phyloP scores from a whole-genome alignment of 164 flowering plant species.

The Paratinospora sagittata region DNA sequence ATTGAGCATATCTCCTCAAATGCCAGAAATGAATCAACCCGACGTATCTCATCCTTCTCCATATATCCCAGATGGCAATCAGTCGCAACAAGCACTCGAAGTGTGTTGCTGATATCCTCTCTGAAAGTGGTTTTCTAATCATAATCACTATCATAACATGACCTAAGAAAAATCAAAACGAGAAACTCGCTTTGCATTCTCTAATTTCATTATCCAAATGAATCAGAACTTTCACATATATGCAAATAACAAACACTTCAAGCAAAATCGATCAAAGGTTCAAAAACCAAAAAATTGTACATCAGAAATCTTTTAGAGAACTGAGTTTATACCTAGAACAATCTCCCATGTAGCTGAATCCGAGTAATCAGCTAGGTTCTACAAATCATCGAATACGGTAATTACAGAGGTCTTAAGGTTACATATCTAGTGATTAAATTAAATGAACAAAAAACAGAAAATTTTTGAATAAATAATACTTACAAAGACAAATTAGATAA shows the following conservation, averaged over 20 bases:
- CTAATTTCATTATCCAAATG: background rate
- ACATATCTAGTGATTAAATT: background rate
- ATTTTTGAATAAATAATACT: too few relatives aligned
- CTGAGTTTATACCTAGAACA: background rate
- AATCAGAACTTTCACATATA: background rate
- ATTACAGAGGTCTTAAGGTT: too few relatives aligned
- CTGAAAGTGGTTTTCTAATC: constrained; percentile 27
- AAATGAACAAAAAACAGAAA: background rate
- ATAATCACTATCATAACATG: background rate
- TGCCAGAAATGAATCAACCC: constrained; percentile 90
- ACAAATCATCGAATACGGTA: background rate
- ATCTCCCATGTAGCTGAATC: background rate
- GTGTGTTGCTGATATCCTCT: constrained; percentile 55
- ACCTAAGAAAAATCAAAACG: background rate
- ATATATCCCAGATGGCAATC: constrained; percentile 96
- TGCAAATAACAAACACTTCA: background rate
- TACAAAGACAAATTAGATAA: too few relatives aligned
- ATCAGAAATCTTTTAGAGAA: background rate
- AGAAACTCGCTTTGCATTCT: background rate
- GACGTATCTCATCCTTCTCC: constrained; percentile 95
- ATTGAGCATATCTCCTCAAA: constrained; percentile 97
- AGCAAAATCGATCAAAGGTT: background rate
- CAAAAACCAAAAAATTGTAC: background rate
- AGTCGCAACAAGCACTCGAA: constrained; percentile 90
- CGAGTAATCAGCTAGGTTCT: background rate